Evolutionary conservation across 2,329 filamentous ascomycete species (phyloP).

Genomic region (Diaporthe aspalathi): DNA sequence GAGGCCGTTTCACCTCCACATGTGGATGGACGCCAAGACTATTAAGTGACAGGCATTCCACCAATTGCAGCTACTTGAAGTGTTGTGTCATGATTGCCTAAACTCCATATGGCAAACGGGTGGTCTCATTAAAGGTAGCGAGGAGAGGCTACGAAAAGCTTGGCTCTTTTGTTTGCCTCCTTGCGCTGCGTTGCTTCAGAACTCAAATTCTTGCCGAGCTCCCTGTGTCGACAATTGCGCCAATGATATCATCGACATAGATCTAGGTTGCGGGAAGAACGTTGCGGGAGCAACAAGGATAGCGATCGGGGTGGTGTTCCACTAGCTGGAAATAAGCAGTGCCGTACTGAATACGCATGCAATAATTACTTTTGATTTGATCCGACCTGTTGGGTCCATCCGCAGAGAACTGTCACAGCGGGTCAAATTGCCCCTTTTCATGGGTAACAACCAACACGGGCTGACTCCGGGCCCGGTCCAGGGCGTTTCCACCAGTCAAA

Average conservation of each 20-base stretch:
- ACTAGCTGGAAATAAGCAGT: too few species aligned
- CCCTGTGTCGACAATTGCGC: background rate
- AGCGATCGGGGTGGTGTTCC: too few species aligned
- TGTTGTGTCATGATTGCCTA: background rate
- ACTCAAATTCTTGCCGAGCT: background rate
- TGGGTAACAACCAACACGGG: background rate
- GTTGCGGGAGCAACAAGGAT: background rate
- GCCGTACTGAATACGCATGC: background rate
- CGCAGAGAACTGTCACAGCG: background rate
- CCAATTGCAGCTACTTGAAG: background rate
- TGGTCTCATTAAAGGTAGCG: background rate
- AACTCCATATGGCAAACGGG: background rate
- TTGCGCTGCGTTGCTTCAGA: background rate
- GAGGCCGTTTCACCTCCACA: slow-evolving; percentile 6
- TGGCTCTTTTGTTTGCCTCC: background rate
- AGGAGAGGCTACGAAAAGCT: background rate
- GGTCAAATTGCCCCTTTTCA: background rate
- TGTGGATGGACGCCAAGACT: background rate
- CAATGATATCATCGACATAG: too few species aligned
- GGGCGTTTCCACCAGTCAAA: background rate
- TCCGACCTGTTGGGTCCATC: background rate
- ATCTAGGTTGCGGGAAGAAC: too few species aligned
- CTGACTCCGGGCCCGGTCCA: background rate
- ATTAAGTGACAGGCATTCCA: background rate
- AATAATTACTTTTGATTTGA: background rate